Percentiles rank a stretch among this genome's conserved stretches.
These are phyloP conservation scores for Russula foetens DNA, from an alignment of 768 basidiomycete genomes.

Conservation along the genomic window DNA sequence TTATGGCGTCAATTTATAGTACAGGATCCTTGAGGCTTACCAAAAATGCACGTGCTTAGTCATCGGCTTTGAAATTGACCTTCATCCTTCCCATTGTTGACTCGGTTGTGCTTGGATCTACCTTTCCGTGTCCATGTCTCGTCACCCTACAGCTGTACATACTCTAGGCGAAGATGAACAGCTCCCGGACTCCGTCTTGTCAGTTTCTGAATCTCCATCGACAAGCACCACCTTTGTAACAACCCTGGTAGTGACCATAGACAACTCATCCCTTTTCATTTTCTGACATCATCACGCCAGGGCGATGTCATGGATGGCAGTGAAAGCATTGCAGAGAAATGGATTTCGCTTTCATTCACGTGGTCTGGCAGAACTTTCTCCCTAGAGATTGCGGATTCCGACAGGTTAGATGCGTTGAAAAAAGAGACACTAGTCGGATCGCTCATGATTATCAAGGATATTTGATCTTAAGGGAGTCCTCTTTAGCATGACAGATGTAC, in stretches of 20 bases:
- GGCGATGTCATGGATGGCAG: background rate
- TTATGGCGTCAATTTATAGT: too few species aligned
- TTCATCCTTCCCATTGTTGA: too few species aligned
- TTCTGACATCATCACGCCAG: background rate
- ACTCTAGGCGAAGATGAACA: background rate
- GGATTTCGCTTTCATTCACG: slow-evolving; percentile 59
- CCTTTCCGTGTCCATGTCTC: background rate
- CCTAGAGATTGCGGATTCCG: slow-evolving; percentile 67
- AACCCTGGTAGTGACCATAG: background rate
- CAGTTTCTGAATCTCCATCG: background rate
- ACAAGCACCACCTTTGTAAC: background rate
- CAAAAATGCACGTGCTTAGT: too few species aligned
- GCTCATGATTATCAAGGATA: slow-evolving; percentile 39
- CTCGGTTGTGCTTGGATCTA: too few species aligned
- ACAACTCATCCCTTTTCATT: background rate
- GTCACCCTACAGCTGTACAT: background rate
- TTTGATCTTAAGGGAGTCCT: slow-evolving; percentile 71
- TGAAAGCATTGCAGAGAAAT: slow-evolving; percentile 27
- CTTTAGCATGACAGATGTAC: slow-evolving; percentile 65
- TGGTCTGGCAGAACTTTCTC: slow-evolving; percentile 64
- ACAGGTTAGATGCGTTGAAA: slow-evolving; percentile 41
- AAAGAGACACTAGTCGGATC: background rate
- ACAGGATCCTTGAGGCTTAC: too few species aligned
- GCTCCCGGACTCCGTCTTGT: background rate
- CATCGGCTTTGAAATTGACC: too few species aligned